Percentiles rank a stretch among this genome's conserved stretches.
These are phyloP conservation scores for Clitoria ternatea DNA, from an alignment of 306 rosid species.

Conservation along the genomic window DNA sequence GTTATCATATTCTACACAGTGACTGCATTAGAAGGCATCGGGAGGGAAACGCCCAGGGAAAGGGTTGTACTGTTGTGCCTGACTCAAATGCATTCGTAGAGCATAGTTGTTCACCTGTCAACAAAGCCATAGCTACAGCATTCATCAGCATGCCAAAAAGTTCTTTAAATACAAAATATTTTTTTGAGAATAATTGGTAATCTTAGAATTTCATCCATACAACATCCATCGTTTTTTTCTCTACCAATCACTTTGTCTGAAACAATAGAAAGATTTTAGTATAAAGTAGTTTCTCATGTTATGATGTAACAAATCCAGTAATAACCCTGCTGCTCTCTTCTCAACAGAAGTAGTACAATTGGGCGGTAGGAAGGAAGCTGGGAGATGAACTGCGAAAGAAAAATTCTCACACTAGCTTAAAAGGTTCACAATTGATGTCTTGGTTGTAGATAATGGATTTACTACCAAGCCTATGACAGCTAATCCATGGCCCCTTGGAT, in stretches of 20 bases:
- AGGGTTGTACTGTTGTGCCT: slow-evolving; percentile 78
- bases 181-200: background rate
- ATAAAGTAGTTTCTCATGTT: background rate
- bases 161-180: background rate
- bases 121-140: slow-evolving; percentile 14
- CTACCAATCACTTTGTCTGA: background rate
- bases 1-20: slow-evolving; percentile 13
- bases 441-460: slow-evolving; percentile 3
- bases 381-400: background rate
- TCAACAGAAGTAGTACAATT: background rate
- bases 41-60: slow-evolving; percentile 86
- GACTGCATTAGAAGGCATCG: slow-evolving; percentile 55
- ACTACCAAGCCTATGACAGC: background rate
- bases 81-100: slow-evolving; percentile 91
- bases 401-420: background rate
- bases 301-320: background rate
- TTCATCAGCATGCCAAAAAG: slow-evolving; percentile 11
- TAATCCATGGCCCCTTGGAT: background rate
- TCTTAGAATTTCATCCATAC: background rate
- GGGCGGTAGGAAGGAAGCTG: background rate
- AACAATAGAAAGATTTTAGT: background rate
- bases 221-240: background rate
- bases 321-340: background rate
- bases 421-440: no score
- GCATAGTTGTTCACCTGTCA: slow-evolving; percentile 86